phyloP scores from a whole-genome alignment of 164 flowering plant species.

The Taxillus chinensis region DNA sequence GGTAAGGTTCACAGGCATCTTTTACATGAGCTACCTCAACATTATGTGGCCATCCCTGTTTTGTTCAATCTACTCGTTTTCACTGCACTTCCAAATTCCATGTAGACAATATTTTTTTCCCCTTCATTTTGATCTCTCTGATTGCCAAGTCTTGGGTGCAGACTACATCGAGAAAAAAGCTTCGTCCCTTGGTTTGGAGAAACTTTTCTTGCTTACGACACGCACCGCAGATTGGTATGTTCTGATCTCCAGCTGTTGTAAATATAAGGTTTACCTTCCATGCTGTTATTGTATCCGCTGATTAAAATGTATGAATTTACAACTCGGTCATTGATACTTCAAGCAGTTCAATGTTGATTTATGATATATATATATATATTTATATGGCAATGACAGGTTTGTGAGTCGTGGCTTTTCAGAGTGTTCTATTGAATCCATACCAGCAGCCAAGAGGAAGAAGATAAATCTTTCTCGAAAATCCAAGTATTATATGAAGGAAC shows the following conservation, averaged over 20 bases:
- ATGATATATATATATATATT: no score
- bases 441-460: constrained; percentile 56
- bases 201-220: constrained; percentile 86
- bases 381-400: constrained; percentile 60
- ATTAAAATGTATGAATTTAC: no score
- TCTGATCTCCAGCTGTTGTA: background rate
- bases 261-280: background rate
- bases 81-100: no score
- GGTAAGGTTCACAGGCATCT: no score
- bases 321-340: no score
- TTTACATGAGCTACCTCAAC: no score
- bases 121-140: no score
- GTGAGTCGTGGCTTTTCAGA: constrained; percentile 85
- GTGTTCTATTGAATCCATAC: constrained; percentile 75
- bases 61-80: no score
- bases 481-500: constrained; percentile 77
- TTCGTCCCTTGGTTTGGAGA: constrained; percentile 57
- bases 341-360: no score
- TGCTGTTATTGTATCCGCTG: no score
- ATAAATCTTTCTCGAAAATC: constrained; percentile 79
- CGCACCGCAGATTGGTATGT: constrained; percentile 93
- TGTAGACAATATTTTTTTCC: no score
- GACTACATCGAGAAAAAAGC: constrained; percentile 97
- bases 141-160: constrained; percentile 20
- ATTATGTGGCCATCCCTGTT: no score